Conservation (phyloP, 495 filamentous ascomycete genomes). For the Cryomyces minteri region DNA sequence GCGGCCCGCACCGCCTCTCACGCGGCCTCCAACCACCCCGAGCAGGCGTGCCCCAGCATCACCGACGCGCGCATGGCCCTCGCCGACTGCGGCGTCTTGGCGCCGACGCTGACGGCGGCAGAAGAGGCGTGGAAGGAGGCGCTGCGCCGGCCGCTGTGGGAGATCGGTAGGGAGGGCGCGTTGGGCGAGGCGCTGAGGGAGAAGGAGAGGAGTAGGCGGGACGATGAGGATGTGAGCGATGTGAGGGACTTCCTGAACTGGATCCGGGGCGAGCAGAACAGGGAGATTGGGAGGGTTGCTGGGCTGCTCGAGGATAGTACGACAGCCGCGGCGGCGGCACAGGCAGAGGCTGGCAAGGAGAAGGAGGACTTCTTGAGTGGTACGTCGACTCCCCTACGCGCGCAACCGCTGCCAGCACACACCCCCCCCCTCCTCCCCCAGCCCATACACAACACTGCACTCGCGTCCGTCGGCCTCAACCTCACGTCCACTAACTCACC, state of each 20-base stretch:
- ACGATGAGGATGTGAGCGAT: constrained; percentile 54
- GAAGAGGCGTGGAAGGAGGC: constrained; percentile 35
- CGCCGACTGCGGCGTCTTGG: constrained; percentile 50
- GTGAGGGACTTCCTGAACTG: constrained; percentile 56
- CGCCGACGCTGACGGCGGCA: constrained; percentile 36
- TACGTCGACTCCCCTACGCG: constrained; percentile 12
- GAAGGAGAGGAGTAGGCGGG: constrained; percentile 18
- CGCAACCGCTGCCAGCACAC: no score
- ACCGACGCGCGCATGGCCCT: constrained; percentile 72
- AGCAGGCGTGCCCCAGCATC: constrained; percentile 30
- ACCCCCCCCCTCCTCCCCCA: no score
- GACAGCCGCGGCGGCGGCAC: constrained; percentile 22
- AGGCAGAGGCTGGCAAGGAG: constrained; percentile 15
- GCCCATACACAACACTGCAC: no score
- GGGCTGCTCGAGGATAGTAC: constrained; percentile 20
- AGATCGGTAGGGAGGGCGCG: constrained; percentile 5
- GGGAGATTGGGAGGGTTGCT: constrained; percentile 54
- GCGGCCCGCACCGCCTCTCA: constrained; percentile 41
- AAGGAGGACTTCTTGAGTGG: constrained; percentile 58
- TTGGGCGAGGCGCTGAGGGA: constrained; percentile 1
- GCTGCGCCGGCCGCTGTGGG: constrained; percentile 15
- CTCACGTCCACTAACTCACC: neutral
- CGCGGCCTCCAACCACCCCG: constrained; percentile 31
- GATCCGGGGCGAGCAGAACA: constrained; percentile 46
- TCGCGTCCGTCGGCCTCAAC: no score